Evolutionary conservation across 2,329 filamentous ascomycete species (phyloP), one percentile per base, ranked within the genome.

Genomic region (Neonectria faginata): DNA sequence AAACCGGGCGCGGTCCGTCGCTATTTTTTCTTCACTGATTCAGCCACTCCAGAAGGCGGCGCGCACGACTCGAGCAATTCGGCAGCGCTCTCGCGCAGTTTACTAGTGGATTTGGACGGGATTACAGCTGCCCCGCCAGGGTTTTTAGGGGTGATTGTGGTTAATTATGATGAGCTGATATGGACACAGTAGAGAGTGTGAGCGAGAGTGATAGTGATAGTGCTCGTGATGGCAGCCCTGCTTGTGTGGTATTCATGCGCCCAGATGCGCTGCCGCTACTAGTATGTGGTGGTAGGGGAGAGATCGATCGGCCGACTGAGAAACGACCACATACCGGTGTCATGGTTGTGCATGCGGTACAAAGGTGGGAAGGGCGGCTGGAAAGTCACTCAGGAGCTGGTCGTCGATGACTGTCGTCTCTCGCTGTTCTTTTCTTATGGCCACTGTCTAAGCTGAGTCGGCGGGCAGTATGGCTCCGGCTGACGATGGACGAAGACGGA

Each of bases 281-380:
- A 5, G 25, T 25, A 25, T 25, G n/a, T 20, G 44, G 51, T 50
- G 60, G 60, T 56, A 64, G 65, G 68, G 67, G 42, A 52, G 58
- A 60, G 68, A 70, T 72, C 70, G 70, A 73, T 73, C 71, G 71
- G 62, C 68, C 68, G 60, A 73, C 60, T 63, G 64, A 66, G 54
- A 66, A 56, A 53, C 31, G 39, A 16, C 60, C 55, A 57, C 54
- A 59, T 62, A 60, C 14, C 60, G 55, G 50, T 55, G 55, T 55
- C 14, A 47, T 39, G 47, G 60, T 53, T 45, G 53, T 57, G 14
- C 45, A 36, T 62, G 47, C 44, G 20, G 20, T 41, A 53, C 47
- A 18, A 18, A 20, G 31, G 57, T n/a, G 39, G 25, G 31, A 55
- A 47, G 29, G 47, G 27, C 27, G 47, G 47, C 29, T 14, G 1